These are phyloP conservation scores for Lactifluus volemus DNA, from an alignment of 768 basidiomycete species.

Conservation along the genomic window DNA sequence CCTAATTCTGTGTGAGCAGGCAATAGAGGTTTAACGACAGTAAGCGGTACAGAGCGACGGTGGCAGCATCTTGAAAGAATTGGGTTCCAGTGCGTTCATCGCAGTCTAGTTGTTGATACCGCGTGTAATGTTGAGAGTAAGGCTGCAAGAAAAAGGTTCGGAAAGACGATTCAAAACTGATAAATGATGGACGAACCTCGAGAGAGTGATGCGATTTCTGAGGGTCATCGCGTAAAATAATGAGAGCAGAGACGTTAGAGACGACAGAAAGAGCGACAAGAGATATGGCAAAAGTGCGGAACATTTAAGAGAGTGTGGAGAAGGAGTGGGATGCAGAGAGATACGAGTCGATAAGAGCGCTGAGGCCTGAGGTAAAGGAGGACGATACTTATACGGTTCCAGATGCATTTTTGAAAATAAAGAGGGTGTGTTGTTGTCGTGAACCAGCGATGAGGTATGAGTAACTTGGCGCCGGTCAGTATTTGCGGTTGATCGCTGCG, in stretches of 20 bases:
- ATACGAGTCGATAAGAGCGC: too few relatives aligned
- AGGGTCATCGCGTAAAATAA: slow-evolving; percentile 13
- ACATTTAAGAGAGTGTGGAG: slow-evolving; percentile 25
- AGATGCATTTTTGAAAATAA: too few relatives aligned
- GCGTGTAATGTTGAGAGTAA: slow-evolving; percentile 48
- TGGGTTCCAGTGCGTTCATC: slow-evolving; percentile 28
- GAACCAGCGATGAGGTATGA: too few relatives aligned
- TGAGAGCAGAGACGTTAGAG: slow-evolving; percentile 20
- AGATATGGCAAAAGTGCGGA: slow-evolving; percentile 31
- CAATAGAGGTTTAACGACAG: not conserved
- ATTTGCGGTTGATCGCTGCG: too few relatives aligned
- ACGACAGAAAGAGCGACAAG: slow-evolving; percentile 33
- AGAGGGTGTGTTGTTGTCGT: too few relatives aligned
- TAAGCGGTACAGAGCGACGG: slow-evolving; percentile 44
- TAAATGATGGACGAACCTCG: slow-evolving; percentile 28
- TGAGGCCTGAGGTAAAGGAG: too few relatives aligned
- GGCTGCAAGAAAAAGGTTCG: slow-evolving; percentile 27
- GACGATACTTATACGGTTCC: too few relatives aligned
- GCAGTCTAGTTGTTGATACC: slow-evolving; percentile 53
- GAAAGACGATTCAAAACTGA: not conserved
- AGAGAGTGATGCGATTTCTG: slow-evolving; percentile 30
- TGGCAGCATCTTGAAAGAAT: slow-evolving; percentile 69
- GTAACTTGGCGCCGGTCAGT: too few relatives aligned
- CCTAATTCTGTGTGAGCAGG: slow-evolving; percentile 30
- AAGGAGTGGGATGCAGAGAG: not conserved